Base-by-base conservation (phyloP, 208 protist genomes). In the Crithidia expoeki region DNA sequence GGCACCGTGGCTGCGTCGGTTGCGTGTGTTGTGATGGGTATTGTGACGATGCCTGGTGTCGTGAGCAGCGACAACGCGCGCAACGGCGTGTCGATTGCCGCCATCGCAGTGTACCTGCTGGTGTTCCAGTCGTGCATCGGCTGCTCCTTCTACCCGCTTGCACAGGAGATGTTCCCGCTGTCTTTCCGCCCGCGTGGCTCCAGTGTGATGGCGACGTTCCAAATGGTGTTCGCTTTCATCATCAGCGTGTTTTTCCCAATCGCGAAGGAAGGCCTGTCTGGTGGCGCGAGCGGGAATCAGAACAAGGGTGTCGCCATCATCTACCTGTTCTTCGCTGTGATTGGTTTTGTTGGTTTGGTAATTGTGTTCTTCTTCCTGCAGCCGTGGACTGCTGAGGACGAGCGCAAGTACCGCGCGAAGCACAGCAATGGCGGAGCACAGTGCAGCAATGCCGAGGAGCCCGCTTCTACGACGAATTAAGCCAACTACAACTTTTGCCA, bases 171-270 rank as follows among this genome's bases (percentile, higher is more conserved):
- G 61, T 94, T 96, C 68, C 91, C 91, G 38, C 72, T 57, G 51
- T 84, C 82, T 7, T 91, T 93, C 81, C 88, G 86, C 44, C 78
- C 86, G 28, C 72, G 66, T 27, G 91, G 88, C 32, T 69, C 81
- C 17, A 85, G 76, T 49, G 79, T 86, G 68, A 92, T 83, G 16
- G 68, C 83, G 52, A 73, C 89, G 61, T 61, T 80, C 12, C 86
- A 95, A 77, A 90, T 87, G 46, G 74, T 88, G 30, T 95, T 95
- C 72, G 93, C 91, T 68, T 66, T 94, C 51, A 82, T 92, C 73
- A 91, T 95, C 75, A 95, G 89, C 73, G 74, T 95, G 46, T 83
- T 55, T 70, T 95, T 86, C 81, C 90, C 90, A 46, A 89, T 92
- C 60, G 79, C 83, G 50, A 85, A 74, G 30, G 81, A 94, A 72